Conservation (phyloP, 257 asterid genomes). For the Echites panduratus region DNA sequence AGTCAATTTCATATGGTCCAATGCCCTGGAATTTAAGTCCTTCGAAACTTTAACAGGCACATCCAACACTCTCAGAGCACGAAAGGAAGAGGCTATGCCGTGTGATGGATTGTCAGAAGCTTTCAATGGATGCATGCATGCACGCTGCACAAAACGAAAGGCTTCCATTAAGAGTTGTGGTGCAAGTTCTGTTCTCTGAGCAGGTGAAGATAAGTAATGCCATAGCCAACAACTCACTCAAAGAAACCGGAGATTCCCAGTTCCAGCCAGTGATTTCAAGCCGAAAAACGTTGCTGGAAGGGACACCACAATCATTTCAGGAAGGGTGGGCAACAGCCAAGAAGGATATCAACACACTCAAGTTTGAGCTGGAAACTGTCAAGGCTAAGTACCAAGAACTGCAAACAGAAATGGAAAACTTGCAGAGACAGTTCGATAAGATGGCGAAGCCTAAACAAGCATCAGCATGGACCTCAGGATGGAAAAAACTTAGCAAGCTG, state of each 20-base stretch:
- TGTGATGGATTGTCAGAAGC: slow-evolving; percentile 95
- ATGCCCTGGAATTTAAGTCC: neutral
- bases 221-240: slow-evolving; percentile 53
- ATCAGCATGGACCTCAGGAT: slow-evolving; percentile 71
- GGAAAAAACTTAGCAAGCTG: slow-evolving; percentile 79
- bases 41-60: slow-evolving; percentile 48
- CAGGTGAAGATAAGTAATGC: slow-evolving; percentile 92
- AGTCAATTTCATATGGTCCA: neutral
- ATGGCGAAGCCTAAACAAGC: slow-evolving; percentile 51
- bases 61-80: slow-evolving; percentile 80
- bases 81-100: slow-evolving; percentile 91
- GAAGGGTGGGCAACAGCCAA: slow-evolving; percentile 96
- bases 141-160: slow-evolving; percentile 96
- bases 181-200: slow-evolving; percentile 90
- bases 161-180: slow-evolving; percentile 81
- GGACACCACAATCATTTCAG: slow-evolving; percentile 89
- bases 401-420: slow-evolving; percentile 59
- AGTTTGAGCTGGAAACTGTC: slow-evolving; percentile 75
- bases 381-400: slow-evolving; percentile 72
- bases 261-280: slow-evolving; percentile 60
- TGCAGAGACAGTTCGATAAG: slow-evolving; percentile 80
- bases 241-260: slow-evolving; percentile 55
- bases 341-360: slow-evolving; percentile 84
- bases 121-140: slow-evolving; percentile 92
- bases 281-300: slow-evolving; percentile 75